A percentile compares a stretch with the other conserved stretches of the same genome.
Evolutionary conservation across 306 rosid genomes (phyloP).

Genomic region (Vigna trinervia): DNA sequence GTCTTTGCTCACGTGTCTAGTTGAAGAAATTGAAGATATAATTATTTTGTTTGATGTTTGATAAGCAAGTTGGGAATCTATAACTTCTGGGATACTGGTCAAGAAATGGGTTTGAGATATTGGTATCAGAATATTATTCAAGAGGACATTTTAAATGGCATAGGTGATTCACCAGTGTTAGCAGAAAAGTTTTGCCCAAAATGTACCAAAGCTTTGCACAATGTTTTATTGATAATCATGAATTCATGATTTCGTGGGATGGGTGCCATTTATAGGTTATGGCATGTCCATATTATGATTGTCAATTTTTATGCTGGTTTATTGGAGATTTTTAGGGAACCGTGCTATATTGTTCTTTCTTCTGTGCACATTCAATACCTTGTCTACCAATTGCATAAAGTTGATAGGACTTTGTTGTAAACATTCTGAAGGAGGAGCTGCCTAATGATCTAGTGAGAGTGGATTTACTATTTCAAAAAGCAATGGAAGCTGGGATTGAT

Average conservation of each 20-base stretch:
- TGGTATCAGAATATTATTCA: conserved; percentile 16
- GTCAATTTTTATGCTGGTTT: conserved; percentile 20
- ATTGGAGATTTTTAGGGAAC: conserved; percentile 9
- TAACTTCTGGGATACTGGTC: conserved; percentile 22
- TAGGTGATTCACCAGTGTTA: conserved; percentile 37
- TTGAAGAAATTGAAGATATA: conserved; percentile 24
- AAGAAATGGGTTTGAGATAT: conserved; percentile 24
- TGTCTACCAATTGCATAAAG: conserved; percentile 26
- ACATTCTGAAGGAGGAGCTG: conserved; percentile 76
- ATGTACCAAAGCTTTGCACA: conserved; percentile 11
- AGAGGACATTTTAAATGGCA: conserved; percentile 38
- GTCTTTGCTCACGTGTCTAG: conserved; percentile 24
- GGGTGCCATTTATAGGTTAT: conserved; percentile 31
- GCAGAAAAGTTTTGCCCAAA: conserved; percentile 36
- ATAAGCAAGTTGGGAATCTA: conserved; percentile 3
- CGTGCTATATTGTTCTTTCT: neutral
- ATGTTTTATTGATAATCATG: conserved; percentile 28
- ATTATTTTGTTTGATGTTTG: too few relatives aligned
- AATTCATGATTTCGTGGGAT: conserved; percentile 29
- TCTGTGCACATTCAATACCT: conserved; percentile 27
- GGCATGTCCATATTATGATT: neutral
- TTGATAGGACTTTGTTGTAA: conserved; percentile 39
- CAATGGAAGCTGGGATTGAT: conserved; percentile 75
- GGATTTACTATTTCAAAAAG: conserved; percentile 75
- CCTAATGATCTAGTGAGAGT: conserved; percentile 85